Evolutionary conservation across 2,329 filamentous ascomycete species (phyloP).

Genomic region (Neofusicoccum kwambonambiense): DNA sequence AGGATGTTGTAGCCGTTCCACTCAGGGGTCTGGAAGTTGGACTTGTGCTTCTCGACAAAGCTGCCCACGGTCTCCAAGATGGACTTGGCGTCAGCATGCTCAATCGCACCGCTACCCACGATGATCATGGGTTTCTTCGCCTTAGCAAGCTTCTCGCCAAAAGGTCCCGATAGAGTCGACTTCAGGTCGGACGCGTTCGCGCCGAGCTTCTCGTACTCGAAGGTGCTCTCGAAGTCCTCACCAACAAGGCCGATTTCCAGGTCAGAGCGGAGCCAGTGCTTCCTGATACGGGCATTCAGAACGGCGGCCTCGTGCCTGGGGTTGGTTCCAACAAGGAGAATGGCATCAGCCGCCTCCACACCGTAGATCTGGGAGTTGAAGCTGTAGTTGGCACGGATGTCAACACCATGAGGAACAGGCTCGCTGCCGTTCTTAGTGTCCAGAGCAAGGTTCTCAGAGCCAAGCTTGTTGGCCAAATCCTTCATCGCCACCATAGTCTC

Average conservation of each 20-base stretch:
- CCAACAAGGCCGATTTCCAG: slow-evolving; percentile 90
- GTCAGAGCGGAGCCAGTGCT: slow-evolving; percentile 95
- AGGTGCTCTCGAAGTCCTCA: slow-evolving; percentile 88
- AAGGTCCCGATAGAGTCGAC: slow-evolving; percentile 77
- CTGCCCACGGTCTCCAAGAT: slow-evolving; percentile 87
- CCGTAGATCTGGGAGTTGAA: slow-evolving; percentile 96
- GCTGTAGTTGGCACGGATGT: slow-evolving; percentile 89
- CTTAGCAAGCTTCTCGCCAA: slow-evolving; percentile 85
- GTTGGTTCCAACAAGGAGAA: slow-evolving; percentile 93
- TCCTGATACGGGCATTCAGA: slow-evolving; percentile 93
- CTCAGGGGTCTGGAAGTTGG: slow-evolving; percentile 81
- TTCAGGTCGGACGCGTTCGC: slow-evolving; percentile 77
- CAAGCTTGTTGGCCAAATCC: slow-evolving; percentile 93
- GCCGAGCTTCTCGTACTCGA: slow-evolving; percentile 91
- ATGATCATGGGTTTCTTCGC: slow-evolving; percentile 97
- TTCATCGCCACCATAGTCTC: slow-evolving; percentile 96
- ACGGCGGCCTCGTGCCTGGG: slow-evolving; percentile 92
- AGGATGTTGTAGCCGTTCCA: slow-evolving; percentile 99
- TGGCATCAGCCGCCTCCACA: slow-evolving; percentile 88
- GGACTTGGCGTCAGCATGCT: slow-evolving; percentile 86
- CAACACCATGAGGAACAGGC: slow-evolving; percentile 87
- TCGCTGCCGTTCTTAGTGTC: slow-evolving; percentile 82
- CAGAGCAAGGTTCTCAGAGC: slow-evolving; percentile 91
- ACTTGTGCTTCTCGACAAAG: slow-evolving; percentile 91
- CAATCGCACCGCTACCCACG: slow-evolving; percentile 85